Evolutionary conservation across 2,329 filamentous ascomycete genomes (phyloP), one percentile per base, ranked within the genome.

Genomic region (Arthroderma uncinatum): DNA sequence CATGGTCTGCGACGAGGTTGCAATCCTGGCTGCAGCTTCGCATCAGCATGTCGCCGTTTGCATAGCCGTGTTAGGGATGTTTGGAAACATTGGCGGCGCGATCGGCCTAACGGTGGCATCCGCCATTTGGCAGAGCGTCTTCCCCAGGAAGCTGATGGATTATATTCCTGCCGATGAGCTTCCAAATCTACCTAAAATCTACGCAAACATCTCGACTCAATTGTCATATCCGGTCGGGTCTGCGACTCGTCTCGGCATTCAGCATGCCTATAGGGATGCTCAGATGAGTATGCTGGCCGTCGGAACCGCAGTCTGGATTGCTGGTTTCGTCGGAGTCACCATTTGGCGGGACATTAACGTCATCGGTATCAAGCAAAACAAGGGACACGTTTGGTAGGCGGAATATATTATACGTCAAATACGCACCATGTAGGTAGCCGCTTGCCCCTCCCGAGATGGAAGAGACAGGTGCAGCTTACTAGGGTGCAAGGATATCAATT

Each of bases 1-100:
- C 19, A 73, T 79, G 37, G 71, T 79, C 61, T 73, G 73, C 60
- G 71, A 78, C 62, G 76, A 83, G 62, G 74, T 83, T 54, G 77
- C 80, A 9, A 74, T 82, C 37, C 77, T 82, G 64, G 73, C 78
- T 0, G 73, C 76, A 3, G 76, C 76, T 10, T 72, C 72, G 52
- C 79, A 81, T 57, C 71, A 77, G 58, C 71, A 80, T 57, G 69
- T 81, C 12, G 77, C 79, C 8, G 64, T 66, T 40, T 59, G 68
- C 30, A 60, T 68, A 28, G 64, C 66, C 9, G 50, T 67, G 5
- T 56, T 65, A 44, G 60, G 62, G 23, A 57, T 70, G 36, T 65
- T 65, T 56, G 56, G 60, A 10, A 65, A 58, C 47, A 63, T 70
- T 30, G 68, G 68, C 6, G 63, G 61, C 10, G 61, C 67, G 12